These are phyloP conservation scores for Aureobasidium melanogenum DNA, from an alignment of 2,329 filamentous ascomycete genomes.

Conservation along the genomic window DNA sequence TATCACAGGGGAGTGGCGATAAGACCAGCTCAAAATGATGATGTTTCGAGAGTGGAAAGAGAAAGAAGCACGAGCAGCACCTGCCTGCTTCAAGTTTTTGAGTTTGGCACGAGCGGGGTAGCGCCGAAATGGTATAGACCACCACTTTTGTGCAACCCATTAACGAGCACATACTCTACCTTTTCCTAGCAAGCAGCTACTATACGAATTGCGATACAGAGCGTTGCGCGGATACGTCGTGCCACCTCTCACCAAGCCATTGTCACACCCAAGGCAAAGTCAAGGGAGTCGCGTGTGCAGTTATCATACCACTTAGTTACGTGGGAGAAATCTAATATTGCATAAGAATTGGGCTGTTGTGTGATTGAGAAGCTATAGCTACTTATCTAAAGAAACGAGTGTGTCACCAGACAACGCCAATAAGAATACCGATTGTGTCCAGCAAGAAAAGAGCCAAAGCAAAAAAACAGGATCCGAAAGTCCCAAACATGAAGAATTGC, in stretches of 20 bases:
- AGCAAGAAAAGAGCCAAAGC: neutral
- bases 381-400: conserved; percentile 4
- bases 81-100: conserved; percentile 1
- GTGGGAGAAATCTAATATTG: neutral
- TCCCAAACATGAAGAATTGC: neutral
- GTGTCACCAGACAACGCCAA: neutral
- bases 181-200: neutral
- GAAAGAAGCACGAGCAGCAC: conserved; percentile 1
- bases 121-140: neutral
- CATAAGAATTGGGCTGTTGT: neutral
- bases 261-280: neutral
- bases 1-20: neutral
- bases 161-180: neutral
- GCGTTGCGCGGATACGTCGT: neutral
- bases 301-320: neutral
- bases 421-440: neutral
- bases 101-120: conserved; percentile 7
- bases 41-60: neutral
- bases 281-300: neutral
- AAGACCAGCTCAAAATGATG: neutral
- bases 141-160: neutral
- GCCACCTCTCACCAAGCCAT: neutral
- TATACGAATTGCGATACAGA: no score
- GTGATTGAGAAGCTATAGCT: neutral
- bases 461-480: neutral